Conservation (phyloP, 768 basidiomycete species). For the Tylopilus plumbeoviolaceoides region DNA sequence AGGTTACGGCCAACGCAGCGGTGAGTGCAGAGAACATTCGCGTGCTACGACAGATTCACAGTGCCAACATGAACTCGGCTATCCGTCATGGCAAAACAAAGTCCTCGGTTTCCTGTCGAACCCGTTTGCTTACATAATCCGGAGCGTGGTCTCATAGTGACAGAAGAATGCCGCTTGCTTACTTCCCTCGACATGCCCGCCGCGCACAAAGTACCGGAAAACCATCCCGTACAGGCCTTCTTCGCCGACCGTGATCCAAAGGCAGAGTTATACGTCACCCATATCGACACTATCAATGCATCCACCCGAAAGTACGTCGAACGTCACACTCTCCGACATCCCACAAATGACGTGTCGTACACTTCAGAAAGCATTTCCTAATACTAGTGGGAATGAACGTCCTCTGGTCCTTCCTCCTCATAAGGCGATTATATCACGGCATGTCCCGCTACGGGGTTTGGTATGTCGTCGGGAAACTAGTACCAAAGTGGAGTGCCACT, state of each 20-base stretch:
- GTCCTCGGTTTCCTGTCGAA: neutral
- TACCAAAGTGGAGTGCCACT: slow-evolving; percentile 8
- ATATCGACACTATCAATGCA: slow-evolving; percentile 20
- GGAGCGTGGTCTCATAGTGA: neutral
- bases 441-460: slow-evolving; percentile 27
- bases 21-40: neutral
- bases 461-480: slow-evolving; percentile 23
- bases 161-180: slow-evolving; percentile 2
- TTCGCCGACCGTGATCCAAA: slow-evolving; percentile 14
- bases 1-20: too few relatives aligned
- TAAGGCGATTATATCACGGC: slow-evolving; percentile 21
- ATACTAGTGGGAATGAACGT: slow-evolving; percentile 25
- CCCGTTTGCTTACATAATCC: slow-evolving; percentile 19
- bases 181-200: slow-evolving; percentile 21
- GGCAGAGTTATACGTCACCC: slow-evolving; percentile 29
- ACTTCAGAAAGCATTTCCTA: slow-evolving; percentile 25
- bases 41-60: neutral
- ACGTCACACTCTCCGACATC: neutral
- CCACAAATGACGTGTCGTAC: slow-evolving; percentile 8
- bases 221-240: slow-evolving; percentile 24
- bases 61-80: too few relatives aligned
- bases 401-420: slow-evolving; percentile 22
- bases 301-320: slow-evolving; percentile 24
- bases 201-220: slow-evolving; percentile 21
- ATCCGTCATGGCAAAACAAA: neutral